Evolutionary conservation across 495 filamentous ascomycete genomes (phyloP).

Genomic region (Trypethelium eluteriae): DNA sequence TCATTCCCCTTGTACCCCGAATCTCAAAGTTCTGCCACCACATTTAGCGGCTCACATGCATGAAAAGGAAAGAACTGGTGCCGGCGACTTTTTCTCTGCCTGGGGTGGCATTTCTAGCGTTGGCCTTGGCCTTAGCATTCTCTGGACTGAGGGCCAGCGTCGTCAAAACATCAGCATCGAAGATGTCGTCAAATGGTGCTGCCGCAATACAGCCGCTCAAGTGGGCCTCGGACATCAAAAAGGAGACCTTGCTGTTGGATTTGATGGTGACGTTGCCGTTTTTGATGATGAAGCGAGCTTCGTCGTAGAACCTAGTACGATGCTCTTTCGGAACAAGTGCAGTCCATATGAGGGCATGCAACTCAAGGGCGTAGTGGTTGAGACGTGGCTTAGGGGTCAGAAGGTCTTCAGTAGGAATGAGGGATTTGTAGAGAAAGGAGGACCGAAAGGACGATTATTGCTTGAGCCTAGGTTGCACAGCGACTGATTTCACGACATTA

Average conservation of each 20-base stretch:
- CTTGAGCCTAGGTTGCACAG: slow-evolving; percentile 45
- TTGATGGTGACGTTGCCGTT: slow-evolving; percentile 86
- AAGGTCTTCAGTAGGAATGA: slow-evolving; percentile 60
- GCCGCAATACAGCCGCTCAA: slow-evolving; percentile 78
- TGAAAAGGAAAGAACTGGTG: slow-evolving; percentile 31
- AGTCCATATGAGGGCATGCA: slow-evolving; percentile 81
- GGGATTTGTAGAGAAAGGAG: slow-evolving; percentile 54
- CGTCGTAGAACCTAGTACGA: slow-evolving; percentile 50
- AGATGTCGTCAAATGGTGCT: slow-evolving; percentile 79
- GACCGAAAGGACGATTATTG: slow-evolving; percentile 52
- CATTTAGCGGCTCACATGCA: slow-evolving; percentile 42
- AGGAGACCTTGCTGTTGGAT: slow-evolving; percentile 72
- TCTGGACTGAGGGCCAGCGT: slow-evolving; percentile 68
- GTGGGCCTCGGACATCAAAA: slow-evolving; percentile 79
- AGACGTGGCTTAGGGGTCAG: slow-evolving; percentile 82
- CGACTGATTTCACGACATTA: background rate
- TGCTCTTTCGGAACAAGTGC: slow-evolving; percentile 95
- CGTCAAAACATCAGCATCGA: slow-evolving; percentile 49
- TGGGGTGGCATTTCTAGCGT: slow-evolving; percentile 97
- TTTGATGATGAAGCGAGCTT: slow-evolving; percentile 82
- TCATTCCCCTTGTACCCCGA: slow-evolving; percentile 91
- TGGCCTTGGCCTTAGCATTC: slow-evolving; percentile 81
- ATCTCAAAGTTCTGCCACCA: slow-evolving; percentile 78
- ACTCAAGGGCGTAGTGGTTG: slow-evolving; percentile 71
- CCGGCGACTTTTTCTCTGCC: slow-evolving; percentile 84